Evolutionary conservation across 257 asterid genomes (phyloP).

Genomic region (Nicotiana tomentosiformis): DNA sequence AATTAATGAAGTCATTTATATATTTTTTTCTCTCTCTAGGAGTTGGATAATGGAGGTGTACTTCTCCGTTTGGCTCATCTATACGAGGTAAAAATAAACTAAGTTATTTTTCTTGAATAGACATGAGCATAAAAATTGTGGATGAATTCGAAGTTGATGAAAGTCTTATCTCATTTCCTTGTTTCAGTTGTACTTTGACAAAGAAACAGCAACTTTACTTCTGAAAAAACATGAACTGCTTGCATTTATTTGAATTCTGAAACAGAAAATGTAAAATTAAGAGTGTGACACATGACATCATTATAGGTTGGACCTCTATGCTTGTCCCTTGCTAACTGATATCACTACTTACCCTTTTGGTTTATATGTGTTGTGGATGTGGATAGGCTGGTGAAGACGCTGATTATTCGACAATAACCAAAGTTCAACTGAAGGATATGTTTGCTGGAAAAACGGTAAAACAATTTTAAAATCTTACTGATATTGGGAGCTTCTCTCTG

Average conservation of each 20-base stretch:
- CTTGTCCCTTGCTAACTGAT: background rate
- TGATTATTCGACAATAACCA: slow-evolving; percentile 49
- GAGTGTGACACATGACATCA: background rate
- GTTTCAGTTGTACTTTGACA: background rate
- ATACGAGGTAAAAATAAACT: slow-evolving; percentile 48
- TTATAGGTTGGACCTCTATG: background rate
- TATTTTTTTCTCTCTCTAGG: slow-evolving; percentile 29
- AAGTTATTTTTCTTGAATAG: background rate
- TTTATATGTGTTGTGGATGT: slow-evolving; percentile 8
- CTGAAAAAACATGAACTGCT: background rate
- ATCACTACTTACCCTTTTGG: background rate
- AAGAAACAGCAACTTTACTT: background rate
- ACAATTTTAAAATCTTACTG: background rate
- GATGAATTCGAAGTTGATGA: background rate
- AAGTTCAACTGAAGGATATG: slow-evolving; percentile 62
- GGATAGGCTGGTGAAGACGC: slow-evolving; percentile 74
- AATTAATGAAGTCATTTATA: slow-evolving; percentile 11
- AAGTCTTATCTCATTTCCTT: background rate
- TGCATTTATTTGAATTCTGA: background rate
- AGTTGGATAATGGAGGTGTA: slow-evolving; percentile 45
- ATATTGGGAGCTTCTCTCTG: background rate
- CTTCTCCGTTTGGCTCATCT: slow-evolving; percentile 84
- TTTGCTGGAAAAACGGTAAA: slow-evolving; percentile 61
- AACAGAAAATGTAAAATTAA: background rate
- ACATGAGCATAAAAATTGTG: background rate